A percentile compares a stretch with the other conserved stretches of the same genome.
phyloP scores from a whole-genome alignment of 2,329 filamentous ascomycete genomes.

The Beauveria rudraprayagi region DNA sequence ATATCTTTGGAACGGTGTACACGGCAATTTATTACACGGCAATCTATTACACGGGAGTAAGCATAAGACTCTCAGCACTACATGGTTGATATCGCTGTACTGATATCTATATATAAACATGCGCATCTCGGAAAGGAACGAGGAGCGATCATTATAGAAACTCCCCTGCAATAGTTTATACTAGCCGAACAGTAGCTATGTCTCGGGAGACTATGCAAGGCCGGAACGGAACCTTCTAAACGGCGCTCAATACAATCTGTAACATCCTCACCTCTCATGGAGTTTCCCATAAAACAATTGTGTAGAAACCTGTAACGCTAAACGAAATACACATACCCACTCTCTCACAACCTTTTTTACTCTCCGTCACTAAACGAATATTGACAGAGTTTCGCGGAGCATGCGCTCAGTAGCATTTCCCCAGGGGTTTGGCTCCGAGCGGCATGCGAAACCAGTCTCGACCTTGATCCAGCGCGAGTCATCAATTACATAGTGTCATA shows the following conservation, averaged over 20 bases:
- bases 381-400: not conserved
- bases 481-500: not conserved
- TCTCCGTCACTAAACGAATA: not conserved
- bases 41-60: too few species aligned
- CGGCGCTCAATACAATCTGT: not conserved
- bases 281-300: not conserved
- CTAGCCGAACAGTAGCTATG: not conserved
- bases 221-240: not conserved
- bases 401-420: not conserved
- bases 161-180: not conserved
- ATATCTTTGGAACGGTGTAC: not conserved
- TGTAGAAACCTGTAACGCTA: not conserved
- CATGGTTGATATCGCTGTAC: too few species aligned
- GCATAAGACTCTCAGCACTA: too few species aligned
- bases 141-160: too few species aligned
- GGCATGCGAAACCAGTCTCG: not conserved
- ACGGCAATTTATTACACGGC: too few species aligned
- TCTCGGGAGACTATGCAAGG: not conserved
- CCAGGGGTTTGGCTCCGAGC: not conserved
- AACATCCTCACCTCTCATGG: not conserved
- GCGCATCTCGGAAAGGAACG: too few species aligned
- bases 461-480: not conserved
- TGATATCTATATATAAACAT: too few species aligned
- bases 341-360: not conserved
- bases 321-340: not conserved